phyloP scores from a whole-genome alignment of 768 basidiomycete species.

The Gymnopilus dilepis region DNA sequence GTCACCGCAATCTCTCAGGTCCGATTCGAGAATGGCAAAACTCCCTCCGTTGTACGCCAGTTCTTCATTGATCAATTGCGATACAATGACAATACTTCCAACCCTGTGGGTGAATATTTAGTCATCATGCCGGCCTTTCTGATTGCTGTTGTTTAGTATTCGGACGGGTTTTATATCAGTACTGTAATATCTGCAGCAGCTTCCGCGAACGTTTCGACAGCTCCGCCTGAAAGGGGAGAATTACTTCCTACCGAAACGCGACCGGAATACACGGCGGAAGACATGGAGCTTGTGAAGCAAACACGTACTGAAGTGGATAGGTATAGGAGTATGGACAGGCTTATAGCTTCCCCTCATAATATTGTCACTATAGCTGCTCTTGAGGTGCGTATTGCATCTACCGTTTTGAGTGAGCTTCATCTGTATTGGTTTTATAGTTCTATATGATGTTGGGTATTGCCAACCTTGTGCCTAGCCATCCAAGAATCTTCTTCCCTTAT shows the following conservation, averaged over 20 bases:
- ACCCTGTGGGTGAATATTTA: slow-evolving; percentile 60
- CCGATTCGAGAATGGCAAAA: slow-evolving; percentile 86
- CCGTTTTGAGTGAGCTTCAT: neutral
- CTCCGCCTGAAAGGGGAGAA: slow-evolving; percentile 82
- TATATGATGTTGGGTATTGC: slow-evolving; percentile 79
- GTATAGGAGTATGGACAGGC: slow-evolving; percentile 92
- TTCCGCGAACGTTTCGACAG: slow-evolving; percentile 75
- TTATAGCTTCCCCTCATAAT: slow-evolving; percentile 95
- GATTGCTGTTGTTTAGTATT: slow-evolving; percentile 57
- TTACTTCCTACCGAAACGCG: slow-evolving; percentile 71
- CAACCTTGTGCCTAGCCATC: slow-evolving; percentile 77
- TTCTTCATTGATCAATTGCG: slow-evolving; percentile 93
- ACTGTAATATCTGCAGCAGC: slow-evolving; percentile 84
- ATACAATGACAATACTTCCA: slow-evolving; percentile 94
- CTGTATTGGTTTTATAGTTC: slow-evolving; percentile 54
- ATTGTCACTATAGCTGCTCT: slow-evolving; percentile 89
- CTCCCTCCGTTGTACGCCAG: slow-evolving; percentile 82
- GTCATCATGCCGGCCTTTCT: slow-evolving; percentile 3
- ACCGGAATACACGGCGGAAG: slow-evolving; percentile 70
- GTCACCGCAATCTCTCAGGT: slow-evolving; percentile 85
- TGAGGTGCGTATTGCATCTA: slow-evolving; percentile 59
- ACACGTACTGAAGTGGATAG: slow-evolving; percentile 85
- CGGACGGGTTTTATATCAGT: slow-evolving; percentile 91
- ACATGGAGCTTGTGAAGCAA: slow-evolving; percentile 71
- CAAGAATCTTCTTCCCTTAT: slow-evolving; percentile 81